Evolutionary conservation across 768 basidiomycete species (phyloP).

Genomic region (Lactarius tabidus): DNA sequence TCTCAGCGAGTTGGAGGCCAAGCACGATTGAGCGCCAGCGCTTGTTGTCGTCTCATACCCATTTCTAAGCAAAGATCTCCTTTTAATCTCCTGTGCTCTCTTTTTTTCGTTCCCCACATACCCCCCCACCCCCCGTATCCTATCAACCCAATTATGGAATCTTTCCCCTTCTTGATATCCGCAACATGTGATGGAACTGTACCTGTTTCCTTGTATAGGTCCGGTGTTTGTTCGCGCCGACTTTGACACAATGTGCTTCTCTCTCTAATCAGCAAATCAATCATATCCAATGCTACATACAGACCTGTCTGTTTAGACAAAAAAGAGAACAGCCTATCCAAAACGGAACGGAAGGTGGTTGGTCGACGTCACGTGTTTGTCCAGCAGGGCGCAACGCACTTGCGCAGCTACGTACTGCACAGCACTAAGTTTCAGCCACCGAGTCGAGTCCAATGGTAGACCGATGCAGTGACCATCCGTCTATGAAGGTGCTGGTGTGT

Average conservation of each 20-base stretch:
- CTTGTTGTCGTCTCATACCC: neutral
- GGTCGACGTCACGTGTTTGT: too few relatives aligned
- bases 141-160: neutral
- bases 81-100: neutral
- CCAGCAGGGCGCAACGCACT: too few relatives aligned
- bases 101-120: neutral
- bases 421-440: too few relatives aligned
- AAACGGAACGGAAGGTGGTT: too few relatives aligned
- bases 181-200: neutral
- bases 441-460: too few relatives aligned
- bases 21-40: conserved; percentile 1
- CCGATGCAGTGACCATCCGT: too few relatives aligned
- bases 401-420: too few relatives aligned
- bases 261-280: too few relatives aligned
- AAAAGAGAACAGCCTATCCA: too few relatives aligned
- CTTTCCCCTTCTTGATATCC: neutral
- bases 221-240: neutral
- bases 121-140: neutral
- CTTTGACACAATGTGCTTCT: neutral
- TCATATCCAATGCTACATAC: neutral
- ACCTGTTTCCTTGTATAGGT: neutral
- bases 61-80: neutral
- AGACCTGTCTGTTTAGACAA: too few relatives aligned
- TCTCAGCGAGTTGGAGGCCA: conserved; percentile 65
- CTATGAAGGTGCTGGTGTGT: too few relatives aligned